A percentile compares a stretch with the other conserved stretches of the same genome.
phyloP scores from a whole-genome alignment of 805 yeast species.

The Candida dendrica region DNA sequence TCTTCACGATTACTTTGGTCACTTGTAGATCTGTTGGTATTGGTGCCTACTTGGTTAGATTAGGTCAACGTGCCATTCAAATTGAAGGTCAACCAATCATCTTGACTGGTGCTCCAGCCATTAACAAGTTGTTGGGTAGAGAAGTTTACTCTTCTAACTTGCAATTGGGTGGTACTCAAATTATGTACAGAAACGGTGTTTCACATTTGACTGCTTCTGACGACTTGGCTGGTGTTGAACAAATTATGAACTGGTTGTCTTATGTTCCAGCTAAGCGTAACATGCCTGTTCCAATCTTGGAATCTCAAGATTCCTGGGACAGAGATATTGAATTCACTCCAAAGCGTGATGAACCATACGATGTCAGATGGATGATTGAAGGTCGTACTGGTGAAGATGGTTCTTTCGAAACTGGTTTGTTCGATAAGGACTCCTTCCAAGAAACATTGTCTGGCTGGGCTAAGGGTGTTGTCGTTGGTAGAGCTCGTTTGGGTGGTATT shows the following conservation, averaged over 20 bases:
- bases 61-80: constrained; percentile 98
- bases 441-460: constrained; percentile 99
- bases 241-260: constrained; percentile 92
- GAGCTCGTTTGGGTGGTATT: constrained; percentile 98
- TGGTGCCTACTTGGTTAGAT: constrained; percentile 96
- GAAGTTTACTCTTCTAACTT: constrained; percentile 95
- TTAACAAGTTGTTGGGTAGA: constrained; percentile 91
- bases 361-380: constrained; percentile 90
- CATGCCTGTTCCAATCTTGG: constrained; percentile 84
- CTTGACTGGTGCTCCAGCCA: constrained; percentile 98
- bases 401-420: constrained; percentile 76
- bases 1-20: constrained; percentile 94
- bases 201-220: constrained; percentile 96
- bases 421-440: constrained; percentile 88
- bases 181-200: constrained; percentile 97
- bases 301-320: constrained; percentile 82
- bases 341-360: constrained; percentile 63
- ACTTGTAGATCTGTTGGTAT: constrained; percentile 99
- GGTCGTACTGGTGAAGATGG: constrained; percentile 72
- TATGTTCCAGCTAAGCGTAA: constrained; percentile 89
- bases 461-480: constrained; percentile 94
- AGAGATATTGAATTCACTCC: constrained; percentile 85
- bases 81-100: constrained; percentile 98
- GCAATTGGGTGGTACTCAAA: constrained; percentile 98
- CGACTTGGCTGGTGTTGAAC: constrained; percentile 92